Evolutionary conservation across 768 basidiomycete species (phyloP).

Genomic region (Agrocybe praecox): DNA sequence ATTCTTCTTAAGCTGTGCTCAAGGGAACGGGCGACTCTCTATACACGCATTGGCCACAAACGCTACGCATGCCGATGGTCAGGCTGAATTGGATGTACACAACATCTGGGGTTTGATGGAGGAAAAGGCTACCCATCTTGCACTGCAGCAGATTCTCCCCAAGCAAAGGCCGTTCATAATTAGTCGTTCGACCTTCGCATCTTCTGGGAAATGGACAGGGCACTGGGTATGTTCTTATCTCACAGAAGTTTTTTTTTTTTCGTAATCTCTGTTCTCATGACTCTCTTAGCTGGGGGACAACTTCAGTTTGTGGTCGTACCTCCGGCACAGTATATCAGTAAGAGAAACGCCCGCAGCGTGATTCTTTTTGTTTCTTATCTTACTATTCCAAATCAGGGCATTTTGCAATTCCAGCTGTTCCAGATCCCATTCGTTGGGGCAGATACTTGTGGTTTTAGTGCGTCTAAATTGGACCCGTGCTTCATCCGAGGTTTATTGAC

Average conservation of each 20-base stretch:
- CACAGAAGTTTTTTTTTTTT: slow-evolving; percentile 1
- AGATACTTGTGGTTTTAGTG: slow-evolving; percentile 72
- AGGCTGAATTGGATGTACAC: slow-evolving; percentile 67
- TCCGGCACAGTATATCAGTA: slow-evolving; percentile 60
- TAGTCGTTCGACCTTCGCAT: slow-evolving; percentile 69
- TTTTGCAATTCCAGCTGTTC: slow-evolving; percentile 84
- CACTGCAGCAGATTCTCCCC: slow-evolving; percentile 52
- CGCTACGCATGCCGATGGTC: slow-evolving; percentile 66
- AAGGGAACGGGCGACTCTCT: slow-evolving; percentile 56
- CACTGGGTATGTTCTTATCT: slow-evolving; percentile 56
- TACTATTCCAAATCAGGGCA: slow-evolving; percentile 45
- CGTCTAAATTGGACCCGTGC: slow-evolving; percentile 20
- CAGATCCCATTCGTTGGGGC: slow-evolving; percentile 85
- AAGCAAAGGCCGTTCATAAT: slow-evolving; percentile 73
- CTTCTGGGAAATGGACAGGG: slow-evolving; percentile 69
- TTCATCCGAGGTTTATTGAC: slow-evolving; percentile 18
- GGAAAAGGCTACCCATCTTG: slow-evolving; percentile 64
- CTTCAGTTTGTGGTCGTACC: slow-evolving; percentile 72
- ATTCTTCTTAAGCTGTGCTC: background rate
- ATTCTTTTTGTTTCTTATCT: slow-evolving; percentile 6
- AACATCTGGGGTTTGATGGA: slow-evolving; percentile 77
- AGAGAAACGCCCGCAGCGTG: slow-evolving; percentile 18
- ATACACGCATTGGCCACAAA: slow-evolving; percentile 66
- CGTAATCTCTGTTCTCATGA: slow-evolving; percentile 12
- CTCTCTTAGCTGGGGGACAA: slow-evolving; percentile 70